Evolutionary conservation across 257 asterid species (phyloP), one percentile per base, ranked within the genome.

Genomic region (Plantago major): DNA sequence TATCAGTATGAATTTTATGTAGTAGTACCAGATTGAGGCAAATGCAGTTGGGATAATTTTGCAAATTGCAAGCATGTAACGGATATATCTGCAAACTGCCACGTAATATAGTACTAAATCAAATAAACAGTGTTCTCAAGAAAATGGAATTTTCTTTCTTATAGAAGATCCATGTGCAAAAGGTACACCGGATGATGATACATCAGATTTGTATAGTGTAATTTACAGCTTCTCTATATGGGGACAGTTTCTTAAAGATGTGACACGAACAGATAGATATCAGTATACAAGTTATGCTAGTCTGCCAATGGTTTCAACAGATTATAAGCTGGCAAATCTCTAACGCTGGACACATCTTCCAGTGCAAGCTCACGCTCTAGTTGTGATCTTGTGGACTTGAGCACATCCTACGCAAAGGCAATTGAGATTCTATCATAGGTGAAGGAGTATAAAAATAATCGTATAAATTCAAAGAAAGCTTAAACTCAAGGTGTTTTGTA

Each of bases 361-460:
- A 82, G 70, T 40, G 75, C 69, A 38, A 82, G 80, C 68, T 82
- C 89, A 2, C 86, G 86, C 64, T 82, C 88, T 55, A 82, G 68
- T 57, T 82, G 88, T 14, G 70, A 49, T 75, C 83, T 82, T 37
- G 89, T 78, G 42, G 80, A 74, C 71, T 79, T 82, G 59, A 82
- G 76, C 74, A 92, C 97, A 60, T 89, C 97, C 99, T 92, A 62
- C 37, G 62, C 48, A 67, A 22, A 7, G 22, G 28, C 14, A 37
- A 68, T 42, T 37, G 0, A 60, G 7, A 5, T 9, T 46, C 37
- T 22, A 26, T 4, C 6, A 33, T 7, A 33, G 3, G 40, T 33
- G 6, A 30, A 30, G 5, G 40, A 33, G 40, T 33, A 33, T 7
- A 22, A 22, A 1, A 22, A 22, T 22, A 22, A 22, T 22, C 2